These are phyloP conservation scores for Zygosaccharomyces gambellarensis DNA, from an alignment of 805 yeast species.

Conservation along the genomic window DNA sequence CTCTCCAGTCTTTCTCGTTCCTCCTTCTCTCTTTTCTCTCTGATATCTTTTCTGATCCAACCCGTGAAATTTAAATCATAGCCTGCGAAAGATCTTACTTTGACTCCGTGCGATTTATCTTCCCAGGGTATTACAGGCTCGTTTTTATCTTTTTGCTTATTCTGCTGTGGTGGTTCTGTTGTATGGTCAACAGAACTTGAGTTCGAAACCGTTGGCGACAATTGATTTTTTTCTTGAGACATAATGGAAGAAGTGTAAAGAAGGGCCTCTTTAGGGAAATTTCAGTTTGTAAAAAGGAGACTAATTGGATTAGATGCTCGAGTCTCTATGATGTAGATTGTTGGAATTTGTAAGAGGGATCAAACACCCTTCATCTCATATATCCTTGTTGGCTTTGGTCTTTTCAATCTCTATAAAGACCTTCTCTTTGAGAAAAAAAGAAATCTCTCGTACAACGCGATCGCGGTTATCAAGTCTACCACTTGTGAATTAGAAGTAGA, in stretches of 20 bases:
- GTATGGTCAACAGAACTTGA: background rate
- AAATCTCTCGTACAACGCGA: background rate
- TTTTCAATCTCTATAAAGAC: background rate
- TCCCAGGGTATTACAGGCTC: conserved; percentile 28
- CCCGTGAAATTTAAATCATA: conserved; percentile 26
- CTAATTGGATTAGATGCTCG: too few relatives aligned
- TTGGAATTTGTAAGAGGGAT: too few relatives aligned
- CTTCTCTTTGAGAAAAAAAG: background rate
- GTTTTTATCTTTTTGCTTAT: conserved; percentile 8
- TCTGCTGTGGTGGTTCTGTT: conserved; percentile 5
- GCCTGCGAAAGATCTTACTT: conserved; percentile 28
- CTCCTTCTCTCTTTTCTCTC: conserved; percentile 3
- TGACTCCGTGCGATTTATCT: conserved; percentile 14
- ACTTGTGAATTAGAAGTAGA: background rate
- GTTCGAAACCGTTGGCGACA: conserved; percentile 8
- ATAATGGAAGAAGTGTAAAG: background rate
- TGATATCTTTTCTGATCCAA: conserved; percentile 27
- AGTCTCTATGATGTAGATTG: too few relatives aligned
- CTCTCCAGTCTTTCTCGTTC: background rate
- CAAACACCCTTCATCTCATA: too few relatives aligned
- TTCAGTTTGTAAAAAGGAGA: too few relatives aligned
- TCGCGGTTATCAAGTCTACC: background rate
- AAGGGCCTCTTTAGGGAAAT: too few relatives aligned
- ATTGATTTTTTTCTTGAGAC: conserved; percentile 3
- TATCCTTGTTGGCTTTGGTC: background rate